These are phyloP conservation scores for Ogataea neopini DNA, from an alignment of 805 yeast species.

Conservation along the genomic window DNA sequence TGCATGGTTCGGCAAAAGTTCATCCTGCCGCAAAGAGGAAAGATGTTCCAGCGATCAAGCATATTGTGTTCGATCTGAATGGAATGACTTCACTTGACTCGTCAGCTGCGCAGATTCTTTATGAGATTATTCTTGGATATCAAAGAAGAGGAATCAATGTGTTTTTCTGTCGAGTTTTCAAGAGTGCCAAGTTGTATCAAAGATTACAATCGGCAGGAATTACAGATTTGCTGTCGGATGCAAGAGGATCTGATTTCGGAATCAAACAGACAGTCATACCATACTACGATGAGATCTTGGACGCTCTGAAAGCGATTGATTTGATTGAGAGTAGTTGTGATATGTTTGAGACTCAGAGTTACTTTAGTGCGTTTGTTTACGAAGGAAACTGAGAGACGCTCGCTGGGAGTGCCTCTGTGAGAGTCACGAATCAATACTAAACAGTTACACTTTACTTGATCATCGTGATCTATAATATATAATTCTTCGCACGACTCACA, in stretches of 20 bases:
- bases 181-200: constrained; percentile 45
- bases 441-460: too few relatives aligned
- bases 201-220: constrained; percentile 60
- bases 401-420: too few relatives aligned
- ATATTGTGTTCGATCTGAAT: constrained; percentile 71
- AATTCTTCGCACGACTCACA: too few relatives aligned
- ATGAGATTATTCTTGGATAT: constrained; percentile 60
- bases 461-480: too few relatives aligned
- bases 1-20: constrained; percentile 68
- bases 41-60: constrained; percentile 45
- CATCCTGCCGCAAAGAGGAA: constrained; percentile 60
- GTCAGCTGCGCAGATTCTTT: constrained; percentile 71
- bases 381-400: constrained; percentile 13
- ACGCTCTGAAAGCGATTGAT: constrained; percentile 52
- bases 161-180: constrained; percentile 61
- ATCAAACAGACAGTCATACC: constrained; percentile 38
- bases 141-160: constrained; percentile 55
- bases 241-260: constrained; percentile 30
- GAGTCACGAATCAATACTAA: too few relatives aligned
- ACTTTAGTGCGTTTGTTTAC: constrained; percentile 16
- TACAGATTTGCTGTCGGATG: constrained; percentile 33
- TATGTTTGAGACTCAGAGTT: constrained; percentile 18
- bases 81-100: constrained; percentile 85
- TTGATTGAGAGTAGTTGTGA: constrained; percentile 30
- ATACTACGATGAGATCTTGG: constrained; percentile 53